Evolutionary conservation across 305 asterid genomes (phyloP), one percentile per base, ranked within the genome.

Genomic region (Coffea humblotiana): DNA sequence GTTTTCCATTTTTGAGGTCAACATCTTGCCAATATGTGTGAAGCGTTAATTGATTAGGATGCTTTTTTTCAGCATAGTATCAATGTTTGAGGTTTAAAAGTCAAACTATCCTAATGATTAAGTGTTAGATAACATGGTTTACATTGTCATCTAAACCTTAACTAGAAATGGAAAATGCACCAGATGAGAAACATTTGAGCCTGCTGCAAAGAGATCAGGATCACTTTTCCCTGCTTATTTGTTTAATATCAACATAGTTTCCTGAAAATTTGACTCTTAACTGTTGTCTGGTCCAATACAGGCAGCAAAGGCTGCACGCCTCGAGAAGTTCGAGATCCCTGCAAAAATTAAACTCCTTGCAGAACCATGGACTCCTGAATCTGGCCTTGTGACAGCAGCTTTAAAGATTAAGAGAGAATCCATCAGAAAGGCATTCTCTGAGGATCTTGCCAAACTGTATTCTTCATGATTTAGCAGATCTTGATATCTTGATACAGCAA

Each of bases 321-420:
- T 86, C 37, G 88, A 87, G 80, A 88, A 85, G 83, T 88, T 87
- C 67, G 91, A 88, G 87, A 85, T 85, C 69, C 91, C 91, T 6
- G 86, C 83, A 6, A 88, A 83, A 86, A 87, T 88, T 72, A 84
- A 85, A 80, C 75, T 88, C 54, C 80, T 88, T 60, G 32, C 84
- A 11, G 91, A 87, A 72, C 83, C 89, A 51, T 88, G 91, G 91
- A 88, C 90, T 13, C 89, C 91, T 58, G 90, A 88, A 83, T 82
- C 91, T 23, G 91, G 91, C 21, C 85, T 85, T 47, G 89, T 88
- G 29, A 88, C 91, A 58, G 90, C 91, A 16, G 91, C 91, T 48
- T 77, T 88, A 56, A 87, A 88, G 85, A 76, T 88, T 60, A 88
- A 88, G 83, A 88, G 91, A 84, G 91, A 88, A 72, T 83, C 76